phyloP scores from a whole-genome alignment of 2,329 filamentous ascomycete genomes.

The Aureobasidium sp. region DNA sequence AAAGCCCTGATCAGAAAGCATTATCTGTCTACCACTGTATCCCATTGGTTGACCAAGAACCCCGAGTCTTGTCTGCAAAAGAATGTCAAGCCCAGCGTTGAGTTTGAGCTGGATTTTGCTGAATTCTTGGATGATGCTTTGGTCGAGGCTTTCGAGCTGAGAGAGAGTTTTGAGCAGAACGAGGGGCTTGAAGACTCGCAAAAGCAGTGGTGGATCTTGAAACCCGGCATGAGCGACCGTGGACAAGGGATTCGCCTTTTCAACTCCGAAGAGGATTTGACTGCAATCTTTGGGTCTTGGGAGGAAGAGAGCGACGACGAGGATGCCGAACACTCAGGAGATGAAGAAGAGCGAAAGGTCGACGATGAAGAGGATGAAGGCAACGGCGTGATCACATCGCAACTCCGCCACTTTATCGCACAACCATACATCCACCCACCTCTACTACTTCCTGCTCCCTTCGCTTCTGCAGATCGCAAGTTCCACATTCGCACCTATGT shows the following conservation, averaged over 20 bases:
- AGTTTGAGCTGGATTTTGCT: conserved; percentile 92
- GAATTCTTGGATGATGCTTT: conserved; percentile 94
- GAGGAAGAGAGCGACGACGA: conserved; percentile 35
- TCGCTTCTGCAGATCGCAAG: conserved; percentile 55
- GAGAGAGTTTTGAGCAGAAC: conserved; percentile 67
- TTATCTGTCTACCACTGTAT: conserved; percentile 74
- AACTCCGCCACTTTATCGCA: conserved; percentile 90
- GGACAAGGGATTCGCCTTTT: conserved; percentile 91
- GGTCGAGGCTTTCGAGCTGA: conserved; percentile 72
- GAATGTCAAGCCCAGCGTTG: conserved; percentile 68
- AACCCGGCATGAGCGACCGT: conserved; percentile 94
- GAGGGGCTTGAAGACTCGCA: conserved; percentile 32
- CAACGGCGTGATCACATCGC: conserved; percentile 66
- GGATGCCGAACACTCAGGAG: conserved; percentile 25
- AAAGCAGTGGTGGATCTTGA: conserved; percentile 76
- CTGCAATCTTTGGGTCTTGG: conserved; percentile 84
- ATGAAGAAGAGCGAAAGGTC: conserved; percentile 20
- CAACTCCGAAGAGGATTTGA: conserved; percentile 73
- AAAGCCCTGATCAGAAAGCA: conserved; percentile 97
- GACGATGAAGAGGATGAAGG: conserved; percentile 30
- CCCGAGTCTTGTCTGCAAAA: conserved; percentile 58
- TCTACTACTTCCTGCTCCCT: conserved; percentile 51
- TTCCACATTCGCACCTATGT: conserved; percentile 95
- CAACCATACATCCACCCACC: conserved; percentile 92
- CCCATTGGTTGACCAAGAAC: conserved; percentile 79